phyloP scores from a whole-genome alignment of 192 early-diverging fungal genomes.

The Endogone sp. region DNA sequence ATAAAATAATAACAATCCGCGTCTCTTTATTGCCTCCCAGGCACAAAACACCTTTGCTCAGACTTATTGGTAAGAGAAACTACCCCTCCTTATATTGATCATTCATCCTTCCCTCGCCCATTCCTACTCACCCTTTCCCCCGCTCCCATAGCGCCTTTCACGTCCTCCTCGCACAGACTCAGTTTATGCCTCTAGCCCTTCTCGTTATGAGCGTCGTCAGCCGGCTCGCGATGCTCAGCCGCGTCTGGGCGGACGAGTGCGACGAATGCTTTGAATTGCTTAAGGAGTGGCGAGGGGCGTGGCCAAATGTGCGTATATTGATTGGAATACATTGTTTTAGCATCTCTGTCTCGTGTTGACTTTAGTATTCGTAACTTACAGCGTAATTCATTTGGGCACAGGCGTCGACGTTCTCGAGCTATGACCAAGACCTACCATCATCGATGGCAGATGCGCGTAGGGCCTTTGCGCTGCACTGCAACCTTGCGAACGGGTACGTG shows the following conservation, averaged over 20 bases:
- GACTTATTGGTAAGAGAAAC: no score
- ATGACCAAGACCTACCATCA: not conserved
- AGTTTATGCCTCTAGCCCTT: slow-evolving; percentile 44
- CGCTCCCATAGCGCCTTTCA: slow-evolving; percentile 22
- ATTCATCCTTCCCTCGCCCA: not conserved
- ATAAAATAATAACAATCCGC: no score
- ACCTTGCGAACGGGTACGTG: not conserved
- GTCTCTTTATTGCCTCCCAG: no score
- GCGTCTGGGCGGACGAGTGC: slow-evolving; percentile 12
- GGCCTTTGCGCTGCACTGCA: not conserved
- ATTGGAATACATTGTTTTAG: not conserved
- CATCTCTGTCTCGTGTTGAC: no score
- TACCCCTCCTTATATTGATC: no score
- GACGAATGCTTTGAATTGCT: slow-evolving; percentile 15
- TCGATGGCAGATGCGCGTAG: not conserved
- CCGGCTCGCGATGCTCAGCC: slow-evolving; percentile 16
- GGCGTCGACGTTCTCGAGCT: not conserved
- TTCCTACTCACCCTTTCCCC: not conserved
- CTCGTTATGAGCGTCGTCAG: slow-evolving; percentile 1
- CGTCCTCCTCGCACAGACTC: slow-evolving; percentile 29
- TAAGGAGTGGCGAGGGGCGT: slow-evolving; percentile 9
- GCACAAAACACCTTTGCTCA: no score
- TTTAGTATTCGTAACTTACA: not conserved
- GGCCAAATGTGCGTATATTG: not conserved
- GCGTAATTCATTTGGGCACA: not conserved